Evolutionary conservation across 176 grass and related monocot species (phyloP), one percentile per base, ranked within the genome.

Genomic region (Aegilops umbellulata): DNA sequence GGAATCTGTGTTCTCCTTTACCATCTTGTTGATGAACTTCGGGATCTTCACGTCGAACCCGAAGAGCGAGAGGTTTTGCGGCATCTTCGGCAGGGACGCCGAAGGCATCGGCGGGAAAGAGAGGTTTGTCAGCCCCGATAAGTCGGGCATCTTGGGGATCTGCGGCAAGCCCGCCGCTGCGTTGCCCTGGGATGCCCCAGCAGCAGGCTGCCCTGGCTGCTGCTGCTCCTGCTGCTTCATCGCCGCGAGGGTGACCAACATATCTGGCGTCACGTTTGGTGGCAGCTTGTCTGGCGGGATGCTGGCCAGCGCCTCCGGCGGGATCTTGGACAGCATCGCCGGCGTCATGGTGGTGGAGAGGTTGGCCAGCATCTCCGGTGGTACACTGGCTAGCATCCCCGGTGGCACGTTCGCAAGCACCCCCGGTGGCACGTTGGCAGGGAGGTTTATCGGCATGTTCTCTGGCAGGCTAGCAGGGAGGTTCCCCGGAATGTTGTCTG

Each of bases 51-150:
- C 82, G 1, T 92, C 83, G 49, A 80, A 65, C 26, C 90, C 90
- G 6, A 86, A 86, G n/a, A 92, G 13, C 22, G 86, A 51, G 44
- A 92, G 41, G 79, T 86, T 76, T 8, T 44, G 32, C 3, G 90
- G 90, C 83, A 92, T 78, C 75, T 73, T 3, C 38, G 90, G 87
- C 65, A 92, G 86, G 65, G 86, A 76, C 9, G 83, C 73, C 10
- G 83, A 79, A n/a, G 83, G 87, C 86, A 92, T 86, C 2, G 90
- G 73, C 12, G 90, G 90, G 74, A 92, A 80, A 17, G 90, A 86
- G 7, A 86, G 24, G 80, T 79, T 36, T 0, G 90, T 69, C 8
- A 91, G 69, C 8, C 85, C 81, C 0, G 89, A 87, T 23, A 91
- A 87, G 10, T 91, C 89, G 5, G 85, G 89, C 81, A 91, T 81